Conservation (phyloP, 495 filamentous ascomycete genomes). For the Penicillium bialowiezense region DNA sequence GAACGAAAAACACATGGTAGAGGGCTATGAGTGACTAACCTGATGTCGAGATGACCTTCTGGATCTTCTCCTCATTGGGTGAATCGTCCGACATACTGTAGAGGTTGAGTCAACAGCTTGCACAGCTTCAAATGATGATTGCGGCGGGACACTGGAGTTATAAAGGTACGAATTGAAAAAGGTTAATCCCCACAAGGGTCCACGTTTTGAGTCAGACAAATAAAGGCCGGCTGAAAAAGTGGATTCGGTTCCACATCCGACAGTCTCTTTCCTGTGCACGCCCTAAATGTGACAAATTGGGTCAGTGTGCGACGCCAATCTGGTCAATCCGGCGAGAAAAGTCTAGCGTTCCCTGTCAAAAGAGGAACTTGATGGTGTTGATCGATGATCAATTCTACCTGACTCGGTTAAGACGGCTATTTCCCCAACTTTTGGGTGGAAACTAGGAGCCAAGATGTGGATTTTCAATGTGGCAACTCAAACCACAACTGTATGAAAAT, state of each 20-base stretch:
- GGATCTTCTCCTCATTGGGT: conserved; percentile 18
- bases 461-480: conserved; percentile 14
- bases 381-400: conserved; percentile 9
- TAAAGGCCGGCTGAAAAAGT: conserved; percentile 9
- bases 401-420: conserved; percentile 27
- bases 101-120: neutral
- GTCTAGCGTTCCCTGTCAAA: conserved; percentile 10
- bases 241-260: conserved; percentile 15
- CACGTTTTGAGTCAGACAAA: conserved; percentile 12
- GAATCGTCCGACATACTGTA: conserved; percentile 22
- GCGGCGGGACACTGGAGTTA: conserved; percentile 6
- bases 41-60: conserved; percentile 22
- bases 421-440: conserved; percentile 9
- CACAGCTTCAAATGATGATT: conserved; percentile 6
- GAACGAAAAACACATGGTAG: no score
- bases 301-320: conserved; percentile 5
- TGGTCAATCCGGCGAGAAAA: conserved; percentile 8
- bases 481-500: neutral
- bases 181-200: conserved; percentile 5
- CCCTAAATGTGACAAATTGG: conserved; percentile 10
- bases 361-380: conserved; percentile 17
- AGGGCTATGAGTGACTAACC: conserved; percentile 10
- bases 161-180: conserved; percentile 9
- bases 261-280: conserved; percentile 14
- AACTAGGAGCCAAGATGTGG: conserved; percentile 11